A percentile compares a stretch with the other conserved stretches of the same genome.
Conservation (phyloP, 1,284 basidiomycete genomes). For the Apiotrichum laibachii region DNA sequence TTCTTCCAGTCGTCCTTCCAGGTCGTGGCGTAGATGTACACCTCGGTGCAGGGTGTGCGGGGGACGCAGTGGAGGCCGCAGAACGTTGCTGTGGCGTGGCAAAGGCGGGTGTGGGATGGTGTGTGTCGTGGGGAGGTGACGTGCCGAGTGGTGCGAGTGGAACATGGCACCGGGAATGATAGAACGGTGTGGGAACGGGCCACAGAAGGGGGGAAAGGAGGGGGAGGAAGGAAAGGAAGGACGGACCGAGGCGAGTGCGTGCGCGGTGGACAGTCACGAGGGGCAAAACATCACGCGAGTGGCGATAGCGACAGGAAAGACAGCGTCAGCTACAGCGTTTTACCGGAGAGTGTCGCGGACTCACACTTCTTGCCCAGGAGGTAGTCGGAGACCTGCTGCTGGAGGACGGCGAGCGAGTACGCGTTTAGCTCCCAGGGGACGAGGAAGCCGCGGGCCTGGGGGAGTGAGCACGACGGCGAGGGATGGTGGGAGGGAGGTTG, state of each 20-base stretch:
- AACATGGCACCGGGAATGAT: no score
- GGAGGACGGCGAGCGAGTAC: conserved; percentile 2
- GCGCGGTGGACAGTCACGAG: no score
- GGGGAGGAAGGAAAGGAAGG: no score
- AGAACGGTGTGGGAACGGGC: no score
- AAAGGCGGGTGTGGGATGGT: background rate
- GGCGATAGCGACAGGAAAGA: no score
- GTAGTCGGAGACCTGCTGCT: conserved; percentile 1
- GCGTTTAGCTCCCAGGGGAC: conserved; percentile 1
- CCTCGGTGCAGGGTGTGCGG: conserved; percentile 1
- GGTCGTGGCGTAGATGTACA: conserved; percentile 4
- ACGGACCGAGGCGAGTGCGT: no score
- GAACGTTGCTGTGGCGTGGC: background rate
- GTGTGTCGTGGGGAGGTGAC: no score
- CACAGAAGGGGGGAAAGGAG: no score
- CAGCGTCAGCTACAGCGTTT: background rate
- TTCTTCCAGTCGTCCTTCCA: conserved; percentile 7
- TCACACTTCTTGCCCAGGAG: conserved; percentile 2
- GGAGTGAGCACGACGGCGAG: background rate
- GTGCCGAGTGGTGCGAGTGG: no score
- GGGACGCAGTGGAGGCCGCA: conserved; percentile 1
- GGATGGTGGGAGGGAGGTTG: background rate
- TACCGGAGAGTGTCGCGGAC: background rate
- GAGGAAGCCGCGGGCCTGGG: conserved; percentile 3
- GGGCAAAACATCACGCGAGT: no score